Percentiles rank a stretch among this genome's conserved stretches.
Evolutionary conservation across 1,139 yeast species (phyloP).

Genomic region (Saccharomyces hybrid): DNA sequence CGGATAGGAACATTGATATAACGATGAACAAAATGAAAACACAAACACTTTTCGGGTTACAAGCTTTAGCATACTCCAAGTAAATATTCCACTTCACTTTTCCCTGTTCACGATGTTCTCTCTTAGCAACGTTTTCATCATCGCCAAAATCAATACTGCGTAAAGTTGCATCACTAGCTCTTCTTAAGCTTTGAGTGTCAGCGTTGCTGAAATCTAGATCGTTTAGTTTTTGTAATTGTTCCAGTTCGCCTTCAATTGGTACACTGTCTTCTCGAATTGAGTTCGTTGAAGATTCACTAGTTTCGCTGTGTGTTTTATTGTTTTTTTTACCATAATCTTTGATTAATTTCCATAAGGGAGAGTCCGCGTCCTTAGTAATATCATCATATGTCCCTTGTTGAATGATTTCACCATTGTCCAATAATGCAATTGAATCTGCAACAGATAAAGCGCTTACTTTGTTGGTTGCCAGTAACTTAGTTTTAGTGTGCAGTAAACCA

Average conservation of each 20-base stretch:
- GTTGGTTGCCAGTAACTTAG: conserved; percentile 82
- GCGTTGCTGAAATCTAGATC: conserved; percentile 23
- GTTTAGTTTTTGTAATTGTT: conserved; percentile 31
- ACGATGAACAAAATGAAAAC: conserved; percentile 48
- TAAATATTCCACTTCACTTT: conserved; percentile 89
- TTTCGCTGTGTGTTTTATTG: conserved; percentile 12
- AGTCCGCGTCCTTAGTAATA: conserved; percentile 39
- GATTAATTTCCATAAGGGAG: conserved; percentile 56
- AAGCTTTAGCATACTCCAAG: conserved; percentile 75
- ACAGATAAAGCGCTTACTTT: conserved; percentile 75
- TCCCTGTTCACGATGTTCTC: conserved; percentile 87
- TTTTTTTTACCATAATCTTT: conserved; percentile 65
- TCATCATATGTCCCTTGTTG: conserved; percentile 71
- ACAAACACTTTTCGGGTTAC: conserved; percentile 65
- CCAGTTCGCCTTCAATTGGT: conserved; percentile 31
- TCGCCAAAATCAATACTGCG: conserved; percentile 38
- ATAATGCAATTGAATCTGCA: conserved; percentile 67
- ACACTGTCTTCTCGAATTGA: conserved; percentile 21
- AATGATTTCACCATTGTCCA: conserved; percentile 66
- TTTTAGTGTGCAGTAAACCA: conserved; percentile 70
- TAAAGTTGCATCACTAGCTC: conserved; percentile 63
- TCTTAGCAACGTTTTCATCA: conserved; percentile 43
- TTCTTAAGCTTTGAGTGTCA: conserved; percentile 45
- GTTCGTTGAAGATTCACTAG: conserved; percentile 9
- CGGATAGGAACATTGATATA: conserved; percentile 53